These are phyloP conservation scores for Zasmidium citrigriseum DNA, from an alignment of 2,329 filamentous ascomycete genomes.

Conservation along the genomic window DNA sequence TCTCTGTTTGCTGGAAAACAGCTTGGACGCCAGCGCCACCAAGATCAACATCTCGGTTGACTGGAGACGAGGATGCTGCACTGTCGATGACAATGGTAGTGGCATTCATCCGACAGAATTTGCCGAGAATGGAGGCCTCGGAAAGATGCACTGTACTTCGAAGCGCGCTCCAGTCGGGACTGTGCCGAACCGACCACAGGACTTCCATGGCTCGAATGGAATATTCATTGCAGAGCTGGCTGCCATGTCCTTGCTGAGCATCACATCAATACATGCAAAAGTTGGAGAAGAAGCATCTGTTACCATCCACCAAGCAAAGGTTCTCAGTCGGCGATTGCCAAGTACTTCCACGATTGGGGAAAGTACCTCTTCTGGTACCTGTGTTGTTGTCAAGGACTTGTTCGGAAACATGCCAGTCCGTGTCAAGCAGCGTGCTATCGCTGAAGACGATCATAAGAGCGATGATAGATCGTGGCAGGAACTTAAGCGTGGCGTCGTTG, in stretches of 20 bases:
- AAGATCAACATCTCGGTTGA: conserved; percentile 72
- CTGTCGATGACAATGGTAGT: conserved; percentile 78
- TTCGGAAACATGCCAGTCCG: conserved; percentile 92
- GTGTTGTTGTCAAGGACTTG: conserved; percentile 73
- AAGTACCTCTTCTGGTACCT: conserved; percentile 59
- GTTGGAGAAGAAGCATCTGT: conserved; percentile 66
- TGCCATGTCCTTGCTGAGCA: conserved; percentile 71
- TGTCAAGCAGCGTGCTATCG: conserved; percentile 72
- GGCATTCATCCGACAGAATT: conserved; percentile 80
- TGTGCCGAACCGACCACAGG: conserved; percentile 27
- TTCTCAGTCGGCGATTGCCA: conserved; percentile 61
- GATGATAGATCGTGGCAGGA: conserved; percentile 65
- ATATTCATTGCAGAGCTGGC: conserved; percentile 76
- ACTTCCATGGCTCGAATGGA: conserved; percentile 67
- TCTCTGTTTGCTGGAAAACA: conserved; percentile 75
- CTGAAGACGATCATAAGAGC: conserved; percentile 52
- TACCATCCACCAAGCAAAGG: conserved; percentile 67
- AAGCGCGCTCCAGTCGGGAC: conserved; percentile 54
- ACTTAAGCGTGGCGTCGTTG: conserved; percentile 60
- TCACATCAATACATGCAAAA: conserved; percentile 69
- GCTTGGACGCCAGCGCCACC: conserved; percentile 75
- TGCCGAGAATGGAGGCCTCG: conserved; percentile 66
- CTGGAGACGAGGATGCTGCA: conserved; percentile 72
- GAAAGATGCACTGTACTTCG: conserved; percentile 70
- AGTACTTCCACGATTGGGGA: neutral